Base-by-base conservation (phyloP, 2,329 filamentous ascomycete genomes). In the Xylogone sp. region DNA sequence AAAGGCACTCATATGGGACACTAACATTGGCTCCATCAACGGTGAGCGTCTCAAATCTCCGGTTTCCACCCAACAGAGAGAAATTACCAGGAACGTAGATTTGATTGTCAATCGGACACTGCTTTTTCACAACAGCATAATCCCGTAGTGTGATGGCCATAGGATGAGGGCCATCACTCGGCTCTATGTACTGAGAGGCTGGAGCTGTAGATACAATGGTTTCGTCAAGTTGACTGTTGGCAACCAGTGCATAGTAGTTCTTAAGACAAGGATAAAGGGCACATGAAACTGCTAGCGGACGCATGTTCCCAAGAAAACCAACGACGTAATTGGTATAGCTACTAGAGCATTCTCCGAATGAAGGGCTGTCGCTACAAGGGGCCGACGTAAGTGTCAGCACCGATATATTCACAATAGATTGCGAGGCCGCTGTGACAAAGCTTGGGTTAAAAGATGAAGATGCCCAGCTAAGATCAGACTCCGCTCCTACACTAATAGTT, bases 251-350 rank as follows among this genome's bases (percentile, higher is more conserved):
- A 18, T 50, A 20, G 48, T 20, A 45, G 16, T 21, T 45, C 21
- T 45, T 22, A 7, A 50, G 6, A 42, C 48, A 50, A 13, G 48
- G 39, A 29, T 50, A 45, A 8, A 50, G 22, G 16, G 48, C 13
- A 20, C 48, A 50, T 22, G 43, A 39, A 24, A 42, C n/a, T 20
- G 48, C 48, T 29, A 21, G 34, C 12, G 34, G 34, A 16, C 34
- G 34, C 34, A 39, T 13, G 4, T 39, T 39, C 34, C 34, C 34
- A 39, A 16, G 13, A 16, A 39, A 39, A 39, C 34, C 34, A 16
- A 39, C 34, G 8, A 39, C 34, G n/a, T 7, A 39, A 9, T 39
- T 16, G n/a, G 34, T 13, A 39, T 9, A 39, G 34, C 34, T 39
- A 18, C 34, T 39, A 39, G 34, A 39, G 13, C 34, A 39, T 39